phyloP scores from a whole-genome alignment of 164 flowering plant genomes.

The Houttuynia cordata region DNA sequence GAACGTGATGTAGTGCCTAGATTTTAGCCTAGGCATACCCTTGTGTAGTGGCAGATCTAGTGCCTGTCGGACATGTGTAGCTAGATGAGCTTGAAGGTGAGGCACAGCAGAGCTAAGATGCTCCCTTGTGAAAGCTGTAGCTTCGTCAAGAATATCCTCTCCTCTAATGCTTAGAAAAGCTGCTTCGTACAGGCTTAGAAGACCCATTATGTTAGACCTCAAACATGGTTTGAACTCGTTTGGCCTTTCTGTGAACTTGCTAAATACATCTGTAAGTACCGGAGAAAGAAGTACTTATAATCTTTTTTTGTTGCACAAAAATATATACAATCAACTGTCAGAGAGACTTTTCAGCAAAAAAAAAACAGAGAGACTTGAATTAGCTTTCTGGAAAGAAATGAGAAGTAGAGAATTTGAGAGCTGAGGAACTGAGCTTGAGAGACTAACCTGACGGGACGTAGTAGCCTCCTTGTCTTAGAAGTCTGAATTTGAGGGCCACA shows the following conservation, averaged over 20 bases:
- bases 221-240: conserved; percentile 15
- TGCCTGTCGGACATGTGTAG: conserved; percentile 11
- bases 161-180: conserved; percentile 24
- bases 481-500: conserved; percentile 5
- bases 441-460: conserved; percentile 2
- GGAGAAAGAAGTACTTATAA: no score
- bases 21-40: conserved; percentile 26
- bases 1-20: conserved; percentile 11
- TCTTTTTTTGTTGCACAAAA: no score
- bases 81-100: conserved; percentile 6
- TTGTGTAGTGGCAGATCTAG: conserved; percentile 29
- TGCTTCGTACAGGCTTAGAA: conserved; percentile 28
- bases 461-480: conserved; percentile 8
- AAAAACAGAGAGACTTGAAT: no score
- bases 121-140: conserved; percentile 5
- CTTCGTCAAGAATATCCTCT: conserved; percentile 42
- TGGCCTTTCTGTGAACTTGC: conserved; percentile 19
- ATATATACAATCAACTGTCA: not conserved
- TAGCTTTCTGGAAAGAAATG: not conserved
- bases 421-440: not conserved
- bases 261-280: conserved; percentile 18
- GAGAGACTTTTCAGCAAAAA: no score
- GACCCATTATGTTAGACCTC: conserved; percentile 13
- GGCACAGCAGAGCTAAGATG: conserved; percentile 1
- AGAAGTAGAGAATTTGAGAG: not conserved